These are phyloP conservation scores for Phytophthora sp. DNA, from an alignment of 352 stramenopile genomes.

Conservation along the genomic window DNA sequence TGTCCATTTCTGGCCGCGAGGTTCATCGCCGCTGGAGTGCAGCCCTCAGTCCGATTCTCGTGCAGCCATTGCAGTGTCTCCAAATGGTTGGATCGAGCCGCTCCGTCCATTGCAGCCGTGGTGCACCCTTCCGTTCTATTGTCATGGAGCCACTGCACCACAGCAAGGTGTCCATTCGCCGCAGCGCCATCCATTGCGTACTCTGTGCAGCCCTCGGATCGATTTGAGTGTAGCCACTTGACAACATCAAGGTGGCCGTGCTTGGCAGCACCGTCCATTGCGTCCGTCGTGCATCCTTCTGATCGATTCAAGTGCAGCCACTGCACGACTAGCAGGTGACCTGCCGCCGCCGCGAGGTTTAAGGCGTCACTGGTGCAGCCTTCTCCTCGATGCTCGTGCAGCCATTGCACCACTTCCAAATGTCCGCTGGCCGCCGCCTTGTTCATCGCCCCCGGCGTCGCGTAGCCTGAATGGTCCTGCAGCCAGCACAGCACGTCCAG, in stretches of 20 bases:
- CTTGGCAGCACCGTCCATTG: constrained; percentile 28
- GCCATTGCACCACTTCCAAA: constrained; percentile 45
- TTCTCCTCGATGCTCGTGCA: constrained; percentile 22
- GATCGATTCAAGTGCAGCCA: constrained; percentile 22
- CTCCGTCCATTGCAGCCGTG: constrained; percentile 26
- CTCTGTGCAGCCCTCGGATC: constrained; percentile 29
- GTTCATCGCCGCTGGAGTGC: constrained; percentile 26
- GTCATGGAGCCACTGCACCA: constrained; percentile 21
- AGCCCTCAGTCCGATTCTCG: constrained; percentile 13
- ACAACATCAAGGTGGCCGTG: constrained; percentile 24
- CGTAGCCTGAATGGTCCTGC: constrained; percentile 38
- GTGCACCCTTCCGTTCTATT: constrained; percentile 24
- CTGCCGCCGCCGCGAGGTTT: constrained; percentile 20
- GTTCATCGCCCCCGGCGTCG: constrained; percentile 53
- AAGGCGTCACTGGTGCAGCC: constrained; percentile 28
- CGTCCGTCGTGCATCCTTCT: constrained; percentile 26
- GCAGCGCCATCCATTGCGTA: constrained; percentile 34
- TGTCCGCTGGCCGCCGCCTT: constrained; percentile 56
- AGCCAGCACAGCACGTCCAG: constrained; percentile 33
- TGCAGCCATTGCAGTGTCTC: constrained; percentile 19
- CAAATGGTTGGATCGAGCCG: constrained; percentile 20
- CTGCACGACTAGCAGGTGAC: constrained; percentile 25
- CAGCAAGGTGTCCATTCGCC: constrained; percentile 21
- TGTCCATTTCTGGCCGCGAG: constrained; percentile 27
- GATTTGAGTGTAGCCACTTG: constrained; percentile 25